Evolutionary conservation across 495 filamentous ascomycete species (phyloP).

Genomic region (Oidiodendron maius): DNA sequence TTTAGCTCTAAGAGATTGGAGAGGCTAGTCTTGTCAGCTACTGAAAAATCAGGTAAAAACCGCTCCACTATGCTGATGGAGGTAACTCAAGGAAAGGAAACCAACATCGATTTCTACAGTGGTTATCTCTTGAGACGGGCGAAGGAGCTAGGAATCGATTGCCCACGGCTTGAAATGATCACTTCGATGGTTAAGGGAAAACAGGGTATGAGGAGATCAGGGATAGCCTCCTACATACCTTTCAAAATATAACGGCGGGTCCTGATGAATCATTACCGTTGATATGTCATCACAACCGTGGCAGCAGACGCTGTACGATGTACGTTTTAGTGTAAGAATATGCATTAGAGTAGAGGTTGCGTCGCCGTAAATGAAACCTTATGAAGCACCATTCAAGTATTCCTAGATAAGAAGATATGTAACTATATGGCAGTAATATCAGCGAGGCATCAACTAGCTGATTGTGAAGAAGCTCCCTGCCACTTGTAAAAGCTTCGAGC

Average conservation of each 20-base stretch:
- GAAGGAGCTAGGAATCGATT: slow-evolving; percentile 17
- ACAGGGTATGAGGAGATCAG: slow-evolving; percentile 11
- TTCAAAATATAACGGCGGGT: not conserved
- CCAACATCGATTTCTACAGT: slow-evolving; percentile 26
- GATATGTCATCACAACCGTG: too few relatives aligned
- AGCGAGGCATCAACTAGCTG: too few relatives aligned
- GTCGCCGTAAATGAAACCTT: too few relatives aligned
- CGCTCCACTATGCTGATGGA: slow-evolving; percentile 18
- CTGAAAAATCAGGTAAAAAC: slow-evolving; percentile 6
- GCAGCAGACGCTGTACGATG: too few relatives aligned
- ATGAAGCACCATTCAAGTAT: too few relatives aligned
- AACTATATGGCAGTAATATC: too few relatives aligned
- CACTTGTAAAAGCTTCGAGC: too few relatives aligned
- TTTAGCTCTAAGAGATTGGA: slow-evolving; percentile 10
- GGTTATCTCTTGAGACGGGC: slow-evolving; percentile 20
- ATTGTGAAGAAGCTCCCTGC: too few relatives aligned
- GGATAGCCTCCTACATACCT: slow-evolving; percentile 13
- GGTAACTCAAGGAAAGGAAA: slow-evolving; percentile 16
- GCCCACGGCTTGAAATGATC: slow-evolving; percentile 10
- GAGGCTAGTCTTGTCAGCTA: not conserved
- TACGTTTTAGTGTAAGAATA: too few relatives aligned
- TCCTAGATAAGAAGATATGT: too few relatives aligned
- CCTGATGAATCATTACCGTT: too few relatives aligned
- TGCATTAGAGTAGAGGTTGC: too few relatives aligned
- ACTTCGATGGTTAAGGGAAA: slow-evolving; percentile 16